These are phyloP conservation scores for Fusarium agapanthi DNA, from an alignment of 2,329 filamentous ascomycete species.

Conservation along the genomic window DNA sequence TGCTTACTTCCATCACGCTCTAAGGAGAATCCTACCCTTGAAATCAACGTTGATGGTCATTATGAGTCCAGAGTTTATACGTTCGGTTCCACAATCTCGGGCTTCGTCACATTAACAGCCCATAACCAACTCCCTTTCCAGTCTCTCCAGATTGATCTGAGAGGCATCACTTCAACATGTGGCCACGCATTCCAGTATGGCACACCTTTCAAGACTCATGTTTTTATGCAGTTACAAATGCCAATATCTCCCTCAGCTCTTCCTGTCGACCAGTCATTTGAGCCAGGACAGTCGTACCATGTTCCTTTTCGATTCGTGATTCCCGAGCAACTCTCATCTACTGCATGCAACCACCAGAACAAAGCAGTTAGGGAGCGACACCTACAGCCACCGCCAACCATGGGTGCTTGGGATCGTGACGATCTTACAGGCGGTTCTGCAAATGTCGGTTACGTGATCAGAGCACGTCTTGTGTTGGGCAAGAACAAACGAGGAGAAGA, in stretches of 20 bases:
- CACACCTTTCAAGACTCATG: not conserved
- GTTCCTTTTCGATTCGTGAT: not conserved
- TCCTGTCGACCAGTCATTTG: not conserved
- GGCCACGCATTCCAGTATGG: slow-evolving; percentile 1
- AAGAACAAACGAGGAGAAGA: not conserved
- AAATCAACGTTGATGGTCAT: not conserved
- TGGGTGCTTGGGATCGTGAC: not conserved
- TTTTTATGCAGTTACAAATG: not conserved
- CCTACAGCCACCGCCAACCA: not conserved
- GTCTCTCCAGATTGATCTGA: not conserved
- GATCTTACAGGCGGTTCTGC: not conserved
- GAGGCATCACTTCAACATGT: not conserved
- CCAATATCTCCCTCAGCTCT: not conserved
- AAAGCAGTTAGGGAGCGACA: not conserved
- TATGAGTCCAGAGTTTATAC: not conserved
- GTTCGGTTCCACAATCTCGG: not conserved
- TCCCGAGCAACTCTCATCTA: not conserved
- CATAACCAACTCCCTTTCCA: not conserved
- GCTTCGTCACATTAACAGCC: not conserved
- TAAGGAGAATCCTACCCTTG: not conserved
- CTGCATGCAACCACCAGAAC: not conserved
- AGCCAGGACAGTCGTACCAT: not conserved
- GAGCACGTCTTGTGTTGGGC: not conserved
- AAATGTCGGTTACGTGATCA: not conserved
- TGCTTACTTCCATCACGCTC: not conserved